phyloP scores from a whole-genome alignment of 441 rosid species.

The Adansonia gregorii region DNA sequence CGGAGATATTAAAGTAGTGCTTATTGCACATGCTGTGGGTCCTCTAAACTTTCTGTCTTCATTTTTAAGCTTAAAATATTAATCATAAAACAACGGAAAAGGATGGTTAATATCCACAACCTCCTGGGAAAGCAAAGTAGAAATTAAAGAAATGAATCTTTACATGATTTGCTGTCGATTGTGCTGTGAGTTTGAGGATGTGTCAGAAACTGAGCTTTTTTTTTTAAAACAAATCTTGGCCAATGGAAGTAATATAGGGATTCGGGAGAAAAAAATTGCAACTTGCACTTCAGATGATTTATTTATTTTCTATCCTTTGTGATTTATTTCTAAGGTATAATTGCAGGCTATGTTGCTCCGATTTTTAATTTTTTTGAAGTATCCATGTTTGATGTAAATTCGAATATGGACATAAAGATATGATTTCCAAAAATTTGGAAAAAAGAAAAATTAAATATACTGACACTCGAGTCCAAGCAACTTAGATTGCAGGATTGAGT shows the following conservation, averaged over 20 bases:
- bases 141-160: slow-evolving; percentile 7
- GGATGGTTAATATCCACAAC: slow-evolving; percentile 17
- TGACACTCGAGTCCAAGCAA: no score
- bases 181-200: slow-evolving; percentile 10
- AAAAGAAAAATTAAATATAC: no score
- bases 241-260: not conserved
- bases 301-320: not conserved
- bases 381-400: no score
- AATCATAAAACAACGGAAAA: not conserved
- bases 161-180: not conserved
- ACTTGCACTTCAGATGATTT: not conserved
- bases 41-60: slow-evolving; percentile 17
- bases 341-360: not conserved
- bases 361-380: not conserved
- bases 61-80: slow-evolving; percentile 7
- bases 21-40: slow-evolving; percentile 39
- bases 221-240: not conserved
- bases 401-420: no score
- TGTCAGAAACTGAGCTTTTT: not conserved
- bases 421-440: no score
- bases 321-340: not conserved
- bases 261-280: not conserved
- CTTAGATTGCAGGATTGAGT: no score
- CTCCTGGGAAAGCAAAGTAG: not conserved
- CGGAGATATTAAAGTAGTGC: slow-evolving; percentile 25